Base-by-base conservation (phyloP, 768 basidiomycete species). In the Suillus americanus region DNA sequence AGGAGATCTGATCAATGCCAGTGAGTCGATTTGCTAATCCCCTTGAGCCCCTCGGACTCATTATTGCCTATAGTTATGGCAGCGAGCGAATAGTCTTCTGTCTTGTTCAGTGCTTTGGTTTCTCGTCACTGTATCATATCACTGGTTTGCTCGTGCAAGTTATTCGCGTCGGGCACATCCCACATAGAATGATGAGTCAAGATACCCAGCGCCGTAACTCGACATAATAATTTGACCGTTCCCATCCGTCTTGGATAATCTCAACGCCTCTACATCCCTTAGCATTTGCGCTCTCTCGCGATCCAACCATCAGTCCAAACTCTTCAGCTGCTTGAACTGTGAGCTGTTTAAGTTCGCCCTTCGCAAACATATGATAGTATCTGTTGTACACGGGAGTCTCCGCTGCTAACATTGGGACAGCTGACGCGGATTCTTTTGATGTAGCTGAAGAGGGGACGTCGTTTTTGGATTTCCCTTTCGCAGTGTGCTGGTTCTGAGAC, bases 1-100 rank as follows among this genome's bases (percentile, higher is more conserved):
- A 60, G 95, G 95, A 45, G 96, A 99, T 80, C 77, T 99, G 77
- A 96, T 97, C 82, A 96, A 95, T 78, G 96, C 95, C 66, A 97
- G 95, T 97, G 75, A 77, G 95, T 92, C 25, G 59, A 53, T 64
- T 56, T 57, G 33, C 64, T 35, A 61, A 16, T 40, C 61, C 14
- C 20, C 38, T 41, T 55, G 40, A 45, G 3, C 25, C 33, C 14
- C 50, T 37, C 68, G 50, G 28, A 25, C 43, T 68, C 77, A 57
- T 66, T 41, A 2, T n/a, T 18, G 30, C 65, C 61, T 61, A 16
- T 66, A 95, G 93, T 95, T 77, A 95, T 95, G 94, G 91, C 94
- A 12, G 93, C 94, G 69, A 93, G 90, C 87, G 91, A 92, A 81
- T 95, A 82, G 84, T 81, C 68, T 69, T 69, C 68, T 71, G 9